A percentile compares a stretch with the other conserved stretches of the same genome.
Evolutionary conservation across 1,139 yeast genomes (phyloP).

Genomic region (Nakaseomyces sp.): DNA sequence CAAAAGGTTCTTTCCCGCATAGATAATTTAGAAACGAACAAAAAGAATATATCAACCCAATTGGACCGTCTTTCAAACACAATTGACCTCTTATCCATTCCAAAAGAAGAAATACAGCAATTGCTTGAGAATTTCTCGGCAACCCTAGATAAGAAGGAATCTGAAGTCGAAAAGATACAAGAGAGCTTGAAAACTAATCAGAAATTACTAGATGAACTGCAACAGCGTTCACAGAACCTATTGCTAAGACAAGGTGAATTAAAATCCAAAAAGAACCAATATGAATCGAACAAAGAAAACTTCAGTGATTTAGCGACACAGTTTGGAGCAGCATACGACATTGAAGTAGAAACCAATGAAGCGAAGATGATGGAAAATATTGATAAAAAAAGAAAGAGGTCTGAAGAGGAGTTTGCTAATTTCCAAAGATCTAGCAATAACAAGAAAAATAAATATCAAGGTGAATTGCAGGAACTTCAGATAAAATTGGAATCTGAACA

Average conservation of each 20-base stretch:
- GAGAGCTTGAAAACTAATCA: conserved; percentile 17
- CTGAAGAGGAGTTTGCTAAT: not conserved
- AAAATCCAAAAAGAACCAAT: conserved; percentile 39
- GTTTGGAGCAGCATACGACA: not conserved
- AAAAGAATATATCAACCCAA: conserved; percentile 40
- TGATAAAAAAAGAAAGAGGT: not conserved
- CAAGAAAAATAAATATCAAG: not conserved
- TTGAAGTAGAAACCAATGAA: not conserved
- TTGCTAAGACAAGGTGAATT: conserved; percentile 53
- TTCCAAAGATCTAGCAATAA: not conserved
- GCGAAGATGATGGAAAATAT: not conserved
- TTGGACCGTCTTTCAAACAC: conserved; percentile 40
- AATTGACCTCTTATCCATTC: conserved; percentile 38
- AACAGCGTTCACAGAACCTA: conserved; percentile 33
- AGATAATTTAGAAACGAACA: conserved; percentile 48
- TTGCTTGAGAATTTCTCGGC: conserved; percentile 48
- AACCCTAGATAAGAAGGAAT: conserved; percentile 36
- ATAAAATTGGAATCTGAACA: not conserved
- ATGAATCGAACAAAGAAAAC: conserved; percentile 15
- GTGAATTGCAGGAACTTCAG: not conserved
- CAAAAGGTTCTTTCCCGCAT: conserved; percentile 61
- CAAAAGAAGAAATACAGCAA: conserved; percentile 43
- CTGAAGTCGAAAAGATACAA: conserved; percentile 24
- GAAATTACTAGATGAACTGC: conserved; percentile 11
- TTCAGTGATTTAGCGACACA: not conserved